These are phyloP conservation scores for Parasarocladium wereldwijsianum DNA, from an alignment of 2,329 filamentous ascomycete species.

Conservation along the genomic window DNA sequence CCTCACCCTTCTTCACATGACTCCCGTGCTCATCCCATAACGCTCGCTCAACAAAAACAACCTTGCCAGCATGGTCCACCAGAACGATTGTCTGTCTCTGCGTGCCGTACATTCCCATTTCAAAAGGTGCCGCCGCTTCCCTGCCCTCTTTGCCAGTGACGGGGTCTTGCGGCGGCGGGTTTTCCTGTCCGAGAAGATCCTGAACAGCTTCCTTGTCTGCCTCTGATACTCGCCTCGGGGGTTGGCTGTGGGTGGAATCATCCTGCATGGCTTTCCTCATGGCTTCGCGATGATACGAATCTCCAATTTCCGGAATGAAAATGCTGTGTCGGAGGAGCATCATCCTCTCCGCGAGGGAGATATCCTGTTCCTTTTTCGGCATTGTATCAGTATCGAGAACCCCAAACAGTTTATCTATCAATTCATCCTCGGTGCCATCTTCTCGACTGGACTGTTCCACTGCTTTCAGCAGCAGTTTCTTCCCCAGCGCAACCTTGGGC, in stretches of 20 bases:
- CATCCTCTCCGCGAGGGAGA: conserved; percentile 39
- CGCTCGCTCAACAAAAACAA: conserved; percentile 43
- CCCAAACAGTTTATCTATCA: conserved; percentile 35
- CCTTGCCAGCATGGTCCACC: conserved; percentile 48
- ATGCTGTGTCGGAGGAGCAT: conserved; percentile 41
- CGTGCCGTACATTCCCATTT: conserved; percentile 48
- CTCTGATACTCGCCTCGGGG: conserved; percentile 21
- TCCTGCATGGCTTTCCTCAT: conserved; percentile 29
- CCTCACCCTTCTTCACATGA: conserved; percentile 34
- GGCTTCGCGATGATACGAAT: conserved; percentile 25
- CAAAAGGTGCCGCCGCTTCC: too few relatives aligned
- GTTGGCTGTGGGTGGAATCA: too few relatives aligned
- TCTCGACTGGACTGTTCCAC: conserved; percentile 24
- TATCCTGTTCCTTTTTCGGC: conserved; percentile 22
- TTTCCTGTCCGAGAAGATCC: background rate
- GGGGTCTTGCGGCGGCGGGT: background rate
- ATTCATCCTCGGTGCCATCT: conserved; percentile 26
- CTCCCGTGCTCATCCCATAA: conserved; percentile 45
- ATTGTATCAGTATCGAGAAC: conserved; percentile 44
- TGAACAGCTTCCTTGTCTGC: conserved; percentile 9
- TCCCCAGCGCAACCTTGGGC: conserved; percentile 46
- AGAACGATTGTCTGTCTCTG: conserved; percentile 49
- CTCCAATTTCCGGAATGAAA: conserved; percentile 44
- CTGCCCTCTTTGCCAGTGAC: conserved; percentile 11
- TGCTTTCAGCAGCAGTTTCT: conserved; percentile 25